phyloP scores from a whole-genome alignment of 2,329 filamentous ascomycete genomes.

The Phialophora tarda region DNA sequence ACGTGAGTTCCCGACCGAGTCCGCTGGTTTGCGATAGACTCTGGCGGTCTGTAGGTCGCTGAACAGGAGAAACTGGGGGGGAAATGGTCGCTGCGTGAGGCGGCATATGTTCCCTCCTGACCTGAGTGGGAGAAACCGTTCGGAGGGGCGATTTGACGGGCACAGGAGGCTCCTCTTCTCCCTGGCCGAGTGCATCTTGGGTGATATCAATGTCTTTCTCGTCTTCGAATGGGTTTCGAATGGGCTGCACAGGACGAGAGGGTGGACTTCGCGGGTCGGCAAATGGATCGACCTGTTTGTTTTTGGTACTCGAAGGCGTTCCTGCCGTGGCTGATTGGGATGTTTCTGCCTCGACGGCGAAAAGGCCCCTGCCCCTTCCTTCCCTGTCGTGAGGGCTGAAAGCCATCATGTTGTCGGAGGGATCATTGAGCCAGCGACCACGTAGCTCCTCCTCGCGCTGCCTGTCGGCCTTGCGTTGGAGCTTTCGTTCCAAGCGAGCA shows the following conservation, averaged over 20 bases:
- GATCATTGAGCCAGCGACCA: slow-evolving; percentile 14
- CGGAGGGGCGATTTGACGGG: slow-evolving; percentile 36
- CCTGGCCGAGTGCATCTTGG: slow-evolving; percentile 30
- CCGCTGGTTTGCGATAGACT: slow-evolving; percentile 61
- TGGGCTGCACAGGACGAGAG: slow-evolving; percentile 19
- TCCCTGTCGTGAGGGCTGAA: slow-evolving; percentile 59
- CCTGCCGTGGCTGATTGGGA: slow-evolving; percentile 18
- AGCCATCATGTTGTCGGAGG: slow-evolving; percentile 44
- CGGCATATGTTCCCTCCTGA: slow-evolving; percentile 21
- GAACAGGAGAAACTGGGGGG: slow-evolving; percentile 53
- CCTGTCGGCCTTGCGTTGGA: slow-evolving; percentile 57
- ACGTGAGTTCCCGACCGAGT: slow-evolving; percentile 57
- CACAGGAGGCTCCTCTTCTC: slow-evolving; percentile 32
- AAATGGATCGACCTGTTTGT: slow-evolving; percentile 26
- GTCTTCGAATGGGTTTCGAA: slow-evolving; percentile 40
- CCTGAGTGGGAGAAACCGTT: slow-evolving; percentile 29
- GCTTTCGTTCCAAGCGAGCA: slow-evolving; percentile 60
- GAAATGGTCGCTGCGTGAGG: slow-evolving; percentile 50
- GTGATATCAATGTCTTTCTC: slow-evolving; percentile 39
- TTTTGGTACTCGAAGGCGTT: slow-evolving; percentile 9
- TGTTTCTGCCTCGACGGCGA: slow-evolving; percentile 25
- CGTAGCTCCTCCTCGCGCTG: slow-evolving; percentile 63
- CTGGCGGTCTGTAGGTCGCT: slow-evolving; percentile 55
- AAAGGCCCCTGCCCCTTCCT: slow-evolving; percentile 15
- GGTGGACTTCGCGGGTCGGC: slow-evolving; percentile 24